These are phyloP conservation scores for Lophiotrema nucula DNA, from an alignment of 495 filamentous ascomycete species.

Conservation along the genomic window DNA sequence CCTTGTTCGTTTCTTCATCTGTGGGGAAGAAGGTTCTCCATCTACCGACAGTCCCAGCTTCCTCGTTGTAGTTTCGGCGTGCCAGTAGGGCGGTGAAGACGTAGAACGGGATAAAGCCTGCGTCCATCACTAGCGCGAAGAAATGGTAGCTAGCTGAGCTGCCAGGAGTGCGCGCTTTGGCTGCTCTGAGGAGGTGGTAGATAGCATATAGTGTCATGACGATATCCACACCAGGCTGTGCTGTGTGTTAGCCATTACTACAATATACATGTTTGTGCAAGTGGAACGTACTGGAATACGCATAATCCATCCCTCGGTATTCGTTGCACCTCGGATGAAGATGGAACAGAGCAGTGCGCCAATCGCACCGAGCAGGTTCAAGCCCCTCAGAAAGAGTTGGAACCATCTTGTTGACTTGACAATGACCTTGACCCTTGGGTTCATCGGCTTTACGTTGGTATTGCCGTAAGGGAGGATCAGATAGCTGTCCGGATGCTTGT, in stretches of 20 bases:
- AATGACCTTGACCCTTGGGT: constrained; percentile 61
- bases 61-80: constrained; percentile 49
- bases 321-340: constrained; percentile 63
- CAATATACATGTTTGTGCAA: background rate
- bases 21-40: constrained; percentile 65
- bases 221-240: constrained; percentile 69
- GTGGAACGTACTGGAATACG: constrained; percentile 64
- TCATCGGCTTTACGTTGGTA: constrained; percentile 63
- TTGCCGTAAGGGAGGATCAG: constrained; percentile 51
- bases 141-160: constrained; percentile 83
- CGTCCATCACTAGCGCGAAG: constrained; percentile 71
- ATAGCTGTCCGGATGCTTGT: constrained; percentile 73
- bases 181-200: constrained; percentile 69
- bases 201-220: constrained; percentile 71
- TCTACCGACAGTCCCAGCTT: constrained; percentile 45
- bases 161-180: constrained; percentile 65
- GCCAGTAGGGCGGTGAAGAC: constrained; percentile 65
- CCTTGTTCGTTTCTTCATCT: constrained; percentile 47
- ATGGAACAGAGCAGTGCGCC: constrained; percentile 73
- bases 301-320: constrained; percentile 68
- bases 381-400: constrained; percentile 64
- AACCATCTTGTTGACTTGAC: constrained; percentile 63
- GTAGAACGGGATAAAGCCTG: constrained; percentile 72
- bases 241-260: constrained; percentile 5
- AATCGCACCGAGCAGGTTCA: constrained; percentile 64